These are phyloP conservation scores for Ulota crispa DNA, from an alignment of 225 moss, liverwort and hornwort genomes.

Conservation along the genomic window DNA sequence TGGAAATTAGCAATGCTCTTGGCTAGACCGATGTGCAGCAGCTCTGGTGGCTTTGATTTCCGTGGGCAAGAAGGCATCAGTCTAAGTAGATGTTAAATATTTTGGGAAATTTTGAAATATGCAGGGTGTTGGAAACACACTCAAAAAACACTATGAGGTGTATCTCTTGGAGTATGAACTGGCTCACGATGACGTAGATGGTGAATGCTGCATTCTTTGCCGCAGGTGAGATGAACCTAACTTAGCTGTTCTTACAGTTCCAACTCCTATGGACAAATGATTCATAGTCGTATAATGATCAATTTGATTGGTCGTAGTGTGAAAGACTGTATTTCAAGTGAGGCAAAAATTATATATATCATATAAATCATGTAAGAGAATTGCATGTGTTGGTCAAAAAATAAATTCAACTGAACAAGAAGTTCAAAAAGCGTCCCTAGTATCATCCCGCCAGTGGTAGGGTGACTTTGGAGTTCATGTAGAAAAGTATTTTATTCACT, in stretches of 20 bases:
- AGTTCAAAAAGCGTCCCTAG: too few species aligned
- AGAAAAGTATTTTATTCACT: too few species aligned
- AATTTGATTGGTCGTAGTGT: too few species aligned
- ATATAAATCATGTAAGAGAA: too few species aligned
- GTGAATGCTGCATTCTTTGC: slow-evolving; percentile 98
- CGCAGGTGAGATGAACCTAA: slow-evolving; percentile 62
- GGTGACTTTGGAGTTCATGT: too few species aligned
- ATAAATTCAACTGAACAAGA: too few species aligned
- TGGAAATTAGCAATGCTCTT: not conserved
- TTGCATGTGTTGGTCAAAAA: too few species aligned
- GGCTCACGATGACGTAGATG: slow-evolving; percentile 96
- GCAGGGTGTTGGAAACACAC: slow-evolving; percentile 95
- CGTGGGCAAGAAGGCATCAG: not conserved
- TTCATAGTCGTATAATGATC: too few species aligned
- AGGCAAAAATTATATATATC: too few species aligned
- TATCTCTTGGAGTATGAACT: slow-evolving; percentile 97
- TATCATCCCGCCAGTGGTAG: too few species aligned
- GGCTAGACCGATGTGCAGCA: not conserved
- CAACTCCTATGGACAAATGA: too few species aligned
- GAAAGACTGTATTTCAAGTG: too few species aligned
- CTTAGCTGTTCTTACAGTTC: not conserved
- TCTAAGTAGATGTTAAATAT: not conserved
- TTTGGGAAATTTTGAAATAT: not conserved
- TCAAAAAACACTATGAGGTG: slow-evolving; percentile 94
- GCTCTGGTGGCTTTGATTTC: not conserved